Conservation (phyloP, 1,139 yeast species). For the Geotrichum restrictum region DNA sequence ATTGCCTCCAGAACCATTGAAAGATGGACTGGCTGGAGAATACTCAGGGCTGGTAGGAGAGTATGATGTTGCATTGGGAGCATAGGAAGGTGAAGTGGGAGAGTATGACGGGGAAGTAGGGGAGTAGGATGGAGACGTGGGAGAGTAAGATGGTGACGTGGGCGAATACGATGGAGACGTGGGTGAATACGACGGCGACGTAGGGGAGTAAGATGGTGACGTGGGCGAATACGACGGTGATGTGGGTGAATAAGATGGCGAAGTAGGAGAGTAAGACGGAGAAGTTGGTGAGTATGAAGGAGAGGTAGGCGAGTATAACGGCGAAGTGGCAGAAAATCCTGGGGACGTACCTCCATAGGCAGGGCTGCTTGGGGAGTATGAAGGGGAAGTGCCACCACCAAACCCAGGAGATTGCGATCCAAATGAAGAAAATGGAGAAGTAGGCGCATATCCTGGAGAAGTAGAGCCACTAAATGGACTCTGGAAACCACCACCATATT, state of each 20-base stretch:
- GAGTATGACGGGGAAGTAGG: slow-evolving; percentile 73
- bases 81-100: slow-evolving; percentile 61
- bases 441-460: slow-evolving; percentile 61
- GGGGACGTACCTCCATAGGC: slow-evolving; percentile 71
- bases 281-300: slow-evolving; percentile 69
- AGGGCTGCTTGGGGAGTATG: slow-evolving; percentile 70
- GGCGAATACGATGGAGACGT: slow-evolving; percentile 76
- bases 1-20: slow-evolving; percentile 51
- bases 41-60: slow-evolving; percentile 69
- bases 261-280: slow-evolving; percentile 58
- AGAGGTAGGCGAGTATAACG: slow-evolving; percentile 61
- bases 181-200: slow-evolving; percentile 69
- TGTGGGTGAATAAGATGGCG: slow-evolving; percentile 67
- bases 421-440: slow-evolving; percentile 57
- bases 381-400: slow-evolving; percentile 59
- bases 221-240: slow-evolving; percentile 70
- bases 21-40: slow-evolving; percentile 58
- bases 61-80: slow-evolving; percentile 69
- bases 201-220: slow-evolving; percentile 62
- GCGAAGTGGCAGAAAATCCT: slow-evolving; percentile 54
- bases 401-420: slow-evolving; percentile 69
- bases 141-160: slow-evolving; percentile 55
- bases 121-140: slow-evolving; percentile 63
- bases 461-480: slow-evolving; percentile 52
- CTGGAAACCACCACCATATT: slow-evolving; percentile 65